Conservation (phyloP, 148 eudicot species). For the Talinum fruticosum region DNA sequence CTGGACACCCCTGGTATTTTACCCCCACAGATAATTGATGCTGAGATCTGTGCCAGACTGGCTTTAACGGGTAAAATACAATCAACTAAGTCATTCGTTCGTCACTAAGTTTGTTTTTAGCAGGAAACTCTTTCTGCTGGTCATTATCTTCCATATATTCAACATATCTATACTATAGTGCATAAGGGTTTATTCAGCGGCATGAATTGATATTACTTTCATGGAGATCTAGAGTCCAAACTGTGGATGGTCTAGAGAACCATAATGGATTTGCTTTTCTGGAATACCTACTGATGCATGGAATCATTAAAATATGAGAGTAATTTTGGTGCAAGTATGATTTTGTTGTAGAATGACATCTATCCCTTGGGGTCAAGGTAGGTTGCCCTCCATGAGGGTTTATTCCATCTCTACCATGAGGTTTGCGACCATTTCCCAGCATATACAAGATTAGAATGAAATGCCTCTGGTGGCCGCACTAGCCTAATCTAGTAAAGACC, state of each 20-base stretch:
- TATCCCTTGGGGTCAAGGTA: not conserved
- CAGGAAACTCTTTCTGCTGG: not conserved
- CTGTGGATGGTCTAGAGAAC: not conserved
- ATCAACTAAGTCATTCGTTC: not conserved
- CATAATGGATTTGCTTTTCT: not conserved
- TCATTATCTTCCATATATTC: not conserved
- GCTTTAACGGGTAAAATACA: conserved; percentile 69
- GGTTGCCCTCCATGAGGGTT: not conserved
- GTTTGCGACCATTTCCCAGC: not conserved
- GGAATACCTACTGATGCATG: not conserved
- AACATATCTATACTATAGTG: no score
- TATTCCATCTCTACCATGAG: not conserved
- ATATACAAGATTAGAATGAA: not conserved
- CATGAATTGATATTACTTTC: not conserved
- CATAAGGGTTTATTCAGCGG: no score
- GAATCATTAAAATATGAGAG: not conserved
- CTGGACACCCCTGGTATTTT: conserved; percentile 88
- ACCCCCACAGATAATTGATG: conserved; percentile 51
- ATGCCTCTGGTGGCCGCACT: not conserved
- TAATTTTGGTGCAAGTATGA: not conserved
- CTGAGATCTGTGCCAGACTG: conserved; percentile 55
- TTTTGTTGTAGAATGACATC: not conserved
- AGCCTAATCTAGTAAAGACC: not conserved
- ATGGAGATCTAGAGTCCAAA: not conserved
- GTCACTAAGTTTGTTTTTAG: not conserved